Evolutionary conservation across 371 early-diverging fungal species (phyloP), one percentile per base, ranked within the genome.

Genomic region (Lichtheimia hyalospora): DNA sequence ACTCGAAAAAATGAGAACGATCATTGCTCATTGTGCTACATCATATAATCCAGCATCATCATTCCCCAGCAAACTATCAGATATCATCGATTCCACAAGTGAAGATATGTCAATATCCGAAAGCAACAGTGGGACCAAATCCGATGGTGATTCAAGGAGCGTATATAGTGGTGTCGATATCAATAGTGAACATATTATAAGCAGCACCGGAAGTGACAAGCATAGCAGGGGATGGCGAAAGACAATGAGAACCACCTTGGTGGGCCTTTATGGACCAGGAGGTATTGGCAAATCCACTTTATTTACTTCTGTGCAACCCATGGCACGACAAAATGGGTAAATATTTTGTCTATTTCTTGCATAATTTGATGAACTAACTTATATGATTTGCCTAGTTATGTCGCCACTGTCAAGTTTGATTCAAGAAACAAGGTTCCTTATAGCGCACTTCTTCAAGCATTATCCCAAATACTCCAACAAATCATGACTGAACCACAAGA

Each of bases 391-490:
- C 41, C 5, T 44, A 73, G 78, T 15, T 78, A 73, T 61, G 69
- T 78, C 3, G 79, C 79, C 20, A 62, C 60, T 0, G 51, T 68
- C 4, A 78, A 78, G 55, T 75, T 73, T 49, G 79, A 78, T 59
- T 61, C 66, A 15, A 60, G 78, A 39, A 73, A 74, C 16, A 66
- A 69, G 53, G 62, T 64, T 23, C 78, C 78, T 39, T 77, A 74
- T 53, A 70, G 73, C 16, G 68, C 70, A 28, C 68, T 77, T 13
- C 54, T 74, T 13, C 70, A 67, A 27, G 72, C 68, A 15, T 50
- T 77, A n/a, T 77, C 78, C n/a, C 75, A 74, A 57, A 70, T 77
- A 3, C 28, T 77, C 14, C 74, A 74, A 18, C 78, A 77, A 49
- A 70, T 77, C 24, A 52, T 77, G 42, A 73, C 78, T 4, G 75